These are phyloP conservation scores for Aspergillus mulundensis DNA, from an alignment of 495 filamentous ascomycete genomes.

Conservation along the genomic window DNA sequence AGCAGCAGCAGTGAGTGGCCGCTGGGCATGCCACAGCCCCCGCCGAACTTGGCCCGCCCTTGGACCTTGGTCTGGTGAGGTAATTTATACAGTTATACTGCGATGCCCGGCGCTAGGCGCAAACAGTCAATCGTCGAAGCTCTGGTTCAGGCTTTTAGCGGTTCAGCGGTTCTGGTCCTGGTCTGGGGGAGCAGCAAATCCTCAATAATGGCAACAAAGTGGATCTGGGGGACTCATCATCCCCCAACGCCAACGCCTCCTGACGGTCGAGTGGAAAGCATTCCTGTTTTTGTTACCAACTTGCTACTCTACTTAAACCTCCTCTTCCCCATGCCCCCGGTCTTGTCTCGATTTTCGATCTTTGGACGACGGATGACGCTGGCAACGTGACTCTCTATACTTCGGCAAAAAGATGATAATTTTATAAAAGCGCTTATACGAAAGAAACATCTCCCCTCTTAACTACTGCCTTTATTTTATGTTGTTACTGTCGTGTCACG, in stretches of 20 bases:
- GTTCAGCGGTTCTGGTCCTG: constrained; percentile 15
- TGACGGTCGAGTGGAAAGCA: constrained; percentile 12
- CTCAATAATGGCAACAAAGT: constrained; percentile 10
- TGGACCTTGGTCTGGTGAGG: constrained; percentile 8
- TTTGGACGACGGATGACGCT: constrained; percentile 19
- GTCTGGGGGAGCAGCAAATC: constrained; percentile 26
- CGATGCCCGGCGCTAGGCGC: constrained; percentile 2
- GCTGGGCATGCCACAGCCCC: constrained; percentile 4
- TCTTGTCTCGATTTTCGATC: constrained; percentile 18
- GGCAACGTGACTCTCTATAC: constrained; percentile 8
- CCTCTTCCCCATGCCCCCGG: constrained; percentile 20
- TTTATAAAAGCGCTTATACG: constrained; percentile 7
- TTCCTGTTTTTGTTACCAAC: no score
- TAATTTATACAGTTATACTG: constrained; percentile 6
- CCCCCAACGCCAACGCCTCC: constrained; percentile 25
- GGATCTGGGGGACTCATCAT: constrained; percentile 27
- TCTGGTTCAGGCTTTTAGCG: constrained; percentile 12
- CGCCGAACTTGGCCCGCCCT: constrained; percentile 19
- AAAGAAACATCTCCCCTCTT: constrained; percentile 32
- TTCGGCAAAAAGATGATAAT: constrained; percentile 10
- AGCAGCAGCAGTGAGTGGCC: constrained; percentile 11
- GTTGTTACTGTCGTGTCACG: constrained; percentile 1
- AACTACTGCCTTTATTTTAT: neutral
- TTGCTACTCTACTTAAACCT: constrained; percentile 30
- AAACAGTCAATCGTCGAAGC: neutral